Percentiles rank a stretch among this genome's conserved stretches.
phyloP scores from a whole-genome alignment of 192 early-diverging fungal genomes.

The Umbelopsis vinacea region DNA sequence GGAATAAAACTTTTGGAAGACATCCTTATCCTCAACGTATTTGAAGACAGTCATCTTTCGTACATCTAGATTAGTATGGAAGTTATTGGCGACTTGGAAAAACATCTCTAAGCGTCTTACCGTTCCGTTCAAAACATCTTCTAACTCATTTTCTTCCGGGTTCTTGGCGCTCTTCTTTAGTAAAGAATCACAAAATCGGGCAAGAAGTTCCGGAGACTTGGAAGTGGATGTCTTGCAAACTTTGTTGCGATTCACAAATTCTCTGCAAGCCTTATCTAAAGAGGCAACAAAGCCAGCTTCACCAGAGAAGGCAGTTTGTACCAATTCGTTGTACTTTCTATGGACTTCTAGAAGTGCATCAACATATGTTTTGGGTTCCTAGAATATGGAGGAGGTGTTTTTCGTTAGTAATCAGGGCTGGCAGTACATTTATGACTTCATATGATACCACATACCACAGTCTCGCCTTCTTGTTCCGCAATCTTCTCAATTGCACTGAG shows the following conservation, averaged over 20 bases:
- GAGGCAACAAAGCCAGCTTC: slow-evolving; percentile 90
- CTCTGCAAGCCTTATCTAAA: slow-evolving; percentile 91
- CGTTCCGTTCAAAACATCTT: slow-evolving; percentile 64
- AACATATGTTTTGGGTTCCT: slow-evolving; percentile 87
- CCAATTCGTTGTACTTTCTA: slow-evolving; percentile 80
- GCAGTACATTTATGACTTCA: neutral
- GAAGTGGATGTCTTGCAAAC: slow-evolving; percentile 71
- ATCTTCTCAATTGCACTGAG: slow-evolving; percentile 80
- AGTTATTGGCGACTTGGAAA: neutral
- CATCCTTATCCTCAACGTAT: slow-evolving; percentile 96
- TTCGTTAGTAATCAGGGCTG: neutral
- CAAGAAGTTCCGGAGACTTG: slow-evolving; percentile 88
- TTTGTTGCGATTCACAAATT: slow-evolving; percentile 91
- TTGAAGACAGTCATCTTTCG: slow-evolving; percentile 92
- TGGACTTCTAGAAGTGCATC: slow-evolving; percentile 87
- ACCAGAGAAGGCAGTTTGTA: slow-evolving; percentile 76
- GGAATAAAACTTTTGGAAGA: slow-evolving; percentile 98
- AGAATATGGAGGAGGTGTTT: slow-evolving; percentile 16
- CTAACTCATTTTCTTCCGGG: slow-evolving; percentile 73
- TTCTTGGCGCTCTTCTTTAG: slow-evolving; percentile 84
- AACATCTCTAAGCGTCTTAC: slow-evolving; percentile 41
- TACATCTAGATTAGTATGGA: neutral
- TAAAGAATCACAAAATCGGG: slow-evolving; percentile 88
- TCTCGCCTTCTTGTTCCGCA: slow-evolving; percentile 58
- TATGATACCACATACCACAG: slow-evolving; percentile 43